Evolutionary conservation across 73 alveolate genomes (phyloP).

Genomic region (Paramecium octaurelia): DNA sequence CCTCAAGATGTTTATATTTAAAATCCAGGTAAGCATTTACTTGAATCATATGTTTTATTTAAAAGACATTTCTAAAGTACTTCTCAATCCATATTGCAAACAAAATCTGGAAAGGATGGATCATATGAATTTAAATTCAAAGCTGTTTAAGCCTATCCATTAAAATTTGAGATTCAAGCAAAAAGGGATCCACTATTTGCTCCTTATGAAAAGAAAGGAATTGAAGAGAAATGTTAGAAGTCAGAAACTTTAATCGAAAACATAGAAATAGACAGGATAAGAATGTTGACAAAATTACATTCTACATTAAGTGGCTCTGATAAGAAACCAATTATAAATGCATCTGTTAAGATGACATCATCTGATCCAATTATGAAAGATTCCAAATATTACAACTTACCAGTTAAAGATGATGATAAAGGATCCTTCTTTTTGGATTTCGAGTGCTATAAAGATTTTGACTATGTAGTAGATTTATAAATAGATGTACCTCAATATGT

Average conservation of each 20-base stretch:
- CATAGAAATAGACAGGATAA: background rate
- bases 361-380: constrained; percentile 32
- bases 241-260: background rate
- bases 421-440: background rate
- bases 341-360: background rate
- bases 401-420: constrained; percentile 12
- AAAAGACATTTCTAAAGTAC: background rate
- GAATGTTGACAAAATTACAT: background rate
- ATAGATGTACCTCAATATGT: constrained; percentile 16
- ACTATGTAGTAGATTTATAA: background rate
- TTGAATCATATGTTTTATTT: background rate
- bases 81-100: background rate
- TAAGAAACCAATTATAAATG: constrained; percentile 14
- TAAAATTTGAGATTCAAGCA: background rate
- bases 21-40: background rate
- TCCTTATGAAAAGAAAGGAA: background rate
- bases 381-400: background rate
- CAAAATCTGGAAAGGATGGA: constrained; percentile 18
- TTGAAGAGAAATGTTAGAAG: background rate
- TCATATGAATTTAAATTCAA: background rate
- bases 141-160: background rate
- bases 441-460: constrained; percentile 6
- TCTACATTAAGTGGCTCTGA: background rate
- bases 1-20: background rate
- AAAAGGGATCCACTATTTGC: background rate